Conservation (phyloP, 441 rosid genomes). For the Adansonia gregorii region DNA sequence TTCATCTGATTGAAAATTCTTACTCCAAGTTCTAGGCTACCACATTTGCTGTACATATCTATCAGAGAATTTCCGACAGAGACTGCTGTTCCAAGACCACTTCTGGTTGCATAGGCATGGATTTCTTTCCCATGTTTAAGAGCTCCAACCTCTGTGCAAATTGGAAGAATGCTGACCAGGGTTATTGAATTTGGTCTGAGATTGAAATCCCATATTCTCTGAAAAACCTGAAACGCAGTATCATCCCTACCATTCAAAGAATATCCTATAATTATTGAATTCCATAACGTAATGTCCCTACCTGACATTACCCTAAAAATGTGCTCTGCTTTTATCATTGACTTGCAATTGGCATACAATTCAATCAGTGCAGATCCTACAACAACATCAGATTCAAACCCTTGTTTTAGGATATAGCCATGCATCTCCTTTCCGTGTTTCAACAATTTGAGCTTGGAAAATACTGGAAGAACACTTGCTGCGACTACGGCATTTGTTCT, state of each 20-base stretch:
- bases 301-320: constrained; percentile 26
- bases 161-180: constrained; percentile 40
- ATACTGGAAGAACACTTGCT: constrained; percentile 37
- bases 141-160: constrained; percentile 36
- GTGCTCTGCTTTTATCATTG: constrained; percentile 34
- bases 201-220: constrained; percentile 33
- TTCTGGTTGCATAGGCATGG: constrained; percentile 41
- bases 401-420: constrained; percentile 38
- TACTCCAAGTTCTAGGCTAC: constrained; percentile 37
- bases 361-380: constrained; percentile 37
- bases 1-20: constrained; percentile 34
- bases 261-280: constrained; percentile 38
- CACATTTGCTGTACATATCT: constrained; percentile 45
- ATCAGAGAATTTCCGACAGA: constrained; percentile 41
- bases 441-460: constrained; percentile 40
- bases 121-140: constrained; percentile 42
- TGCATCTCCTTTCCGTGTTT: constrained; percentile 51
- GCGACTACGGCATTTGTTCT: constrained; percentile 36
- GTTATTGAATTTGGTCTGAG: constrained; percentile 40
- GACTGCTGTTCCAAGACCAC: constrained; percentile 27
- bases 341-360: constrained; percentile 40
- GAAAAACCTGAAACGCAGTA: constrained; percentile 26
- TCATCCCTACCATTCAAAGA: constrained; percentile 31
- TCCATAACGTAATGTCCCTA: constrained; percentile 34
- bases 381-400: constrained; percentile 38